Base-by-base conservation (phyloP, 1,284 basidiomycete species). In the Microbotryomycetes sp. region DNA sequence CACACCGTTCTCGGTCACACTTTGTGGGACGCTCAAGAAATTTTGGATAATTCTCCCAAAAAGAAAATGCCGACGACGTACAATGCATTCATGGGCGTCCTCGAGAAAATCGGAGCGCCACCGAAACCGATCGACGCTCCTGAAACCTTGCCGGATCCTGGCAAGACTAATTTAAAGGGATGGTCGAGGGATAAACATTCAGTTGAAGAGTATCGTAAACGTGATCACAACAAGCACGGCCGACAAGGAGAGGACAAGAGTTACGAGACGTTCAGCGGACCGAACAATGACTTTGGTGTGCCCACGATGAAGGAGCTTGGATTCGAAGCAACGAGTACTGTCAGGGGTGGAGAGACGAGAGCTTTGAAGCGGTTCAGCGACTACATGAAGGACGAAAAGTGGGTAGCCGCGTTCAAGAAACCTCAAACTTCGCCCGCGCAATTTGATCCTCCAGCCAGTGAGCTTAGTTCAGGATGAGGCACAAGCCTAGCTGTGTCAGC, bases 61-160 rank as follows among this genome's bases (percentile, higher is more conserved):
- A 74, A 74, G 23, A 82, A 84, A 60, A 79, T 82, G 1, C 73
- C 76, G 23, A 85, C 86, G 61, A 82, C 78, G 46, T 88, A 86
- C 70, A 83, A 87, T 70, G 74, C 79, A 18, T 88, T 88, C 66
- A 82, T 86, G 28, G 81, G 84, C 66, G 83, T 85, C 30, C 76
- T 88, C 47, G 84, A 87, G 4, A 21, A 50, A 5, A 35, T 66
- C 27, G 52, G 55, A 9, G 41, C 21, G 15, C 66, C 66, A 4
- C 11, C 64, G 1, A 53, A 52, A 21, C 72, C 74, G 5, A 64
- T 60, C 11, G 35, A 55, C 15, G 52, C 71, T 6, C 75, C 75
- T 0, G 59, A 45, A 13, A 49, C 49, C 3, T 52, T 77, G 5
- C 74, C 76, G 4, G 7, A 30, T n/a, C 61, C 61, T 3, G 61